A percentile compares a stretch with the other conserved stretches of the same genome.
Conservation (phyloP, 1,284 basidiomycete genomes). For the Irpex lacteus region DNA sequence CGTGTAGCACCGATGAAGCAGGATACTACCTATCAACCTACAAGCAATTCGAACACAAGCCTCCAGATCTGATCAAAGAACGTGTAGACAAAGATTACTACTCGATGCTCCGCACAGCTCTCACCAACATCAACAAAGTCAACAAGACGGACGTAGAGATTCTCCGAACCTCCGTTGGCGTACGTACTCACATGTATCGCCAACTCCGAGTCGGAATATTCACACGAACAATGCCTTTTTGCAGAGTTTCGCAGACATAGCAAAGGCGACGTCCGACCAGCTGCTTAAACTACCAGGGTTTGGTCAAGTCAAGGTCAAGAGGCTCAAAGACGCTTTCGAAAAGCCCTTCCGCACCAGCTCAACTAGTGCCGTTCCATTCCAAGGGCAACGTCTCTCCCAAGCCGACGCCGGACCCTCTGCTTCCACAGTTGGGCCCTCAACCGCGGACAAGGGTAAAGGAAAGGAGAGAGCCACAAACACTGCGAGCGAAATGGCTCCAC, state of each 20-base stretch:
- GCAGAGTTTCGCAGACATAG: constrained; percentile 84
- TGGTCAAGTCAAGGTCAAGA: constrained; percentile 91
- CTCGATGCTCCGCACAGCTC: constrained; percentile 77
- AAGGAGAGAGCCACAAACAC: constrained; percentile 14
- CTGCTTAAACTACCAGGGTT: constrained; percentile 88
- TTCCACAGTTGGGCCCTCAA: background rate
- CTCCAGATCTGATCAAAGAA: constrained; percentile 93
- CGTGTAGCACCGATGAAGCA: constrained; percentile 79
- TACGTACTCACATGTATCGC: constrained; percentile 39
- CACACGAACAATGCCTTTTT: background rate
- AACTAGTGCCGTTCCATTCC: constrained; percentile 34
- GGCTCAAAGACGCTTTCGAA: constrained; percentile 76
- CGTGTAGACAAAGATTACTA: constrained; percentile 86
- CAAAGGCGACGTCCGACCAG: constrained; percentile 69
- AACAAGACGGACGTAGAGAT: constrained; percentile 99
- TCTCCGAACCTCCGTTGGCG: constrained; percentile 88
- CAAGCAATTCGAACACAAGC: constrained; percentile 93
- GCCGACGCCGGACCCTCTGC: background rate
- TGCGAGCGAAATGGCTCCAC: background rate
- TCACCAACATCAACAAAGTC: constrained; percentile 90
- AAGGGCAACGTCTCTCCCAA: background rate
- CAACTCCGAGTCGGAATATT: background rate
- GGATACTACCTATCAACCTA: constrained; percentile 89
- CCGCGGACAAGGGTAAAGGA: constrained; percentile 2
- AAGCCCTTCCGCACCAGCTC: constrained; percentile 70